These are phyloP conservation scores for Dendrobium chrysotoxum DNA, from an alignment of 106 monocot species.

Conservation along the genomic window DNA sequence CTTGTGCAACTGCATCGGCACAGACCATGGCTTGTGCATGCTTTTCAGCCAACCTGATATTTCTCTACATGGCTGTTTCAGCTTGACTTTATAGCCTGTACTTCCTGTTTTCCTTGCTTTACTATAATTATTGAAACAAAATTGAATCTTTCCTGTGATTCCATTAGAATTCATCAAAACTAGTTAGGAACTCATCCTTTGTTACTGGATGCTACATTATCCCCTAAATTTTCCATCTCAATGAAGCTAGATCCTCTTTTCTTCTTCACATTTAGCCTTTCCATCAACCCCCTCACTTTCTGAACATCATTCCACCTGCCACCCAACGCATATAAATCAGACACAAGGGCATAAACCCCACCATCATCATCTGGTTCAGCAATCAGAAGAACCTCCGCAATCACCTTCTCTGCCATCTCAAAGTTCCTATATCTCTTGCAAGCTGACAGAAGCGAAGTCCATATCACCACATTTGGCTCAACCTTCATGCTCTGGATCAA, in stretches of 20 bases:
- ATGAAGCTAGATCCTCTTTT: slow-evolving; percentile 43
- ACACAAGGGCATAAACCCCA: slow-evolving; percentile 52
- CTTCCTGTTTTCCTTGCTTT: not conserved
- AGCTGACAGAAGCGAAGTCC: slow-evolving; percentile 41
- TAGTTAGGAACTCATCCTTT: not conserved
- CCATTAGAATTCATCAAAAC: not conserved
- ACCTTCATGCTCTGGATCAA: slow-evolving; percentile 48
- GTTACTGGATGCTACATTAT: not conserved
- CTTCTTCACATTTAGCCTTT: slow-evolving; percentile 36
- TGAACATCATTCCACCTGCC: slow-evolving; percentile 58
- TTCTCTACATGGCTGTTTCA: not conserved
- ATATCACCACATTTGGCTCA: slow-evolving; percentile 59
- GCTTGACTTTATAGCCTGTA: not conserved
- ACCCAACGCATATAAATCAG: slow-evolving; percentile 63
- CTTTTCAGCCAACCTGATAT: not conserved
- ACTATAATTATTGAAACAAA: not conserved
- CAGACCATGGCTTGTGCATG: not conserved
- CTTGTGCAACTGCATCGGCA: not conserved
- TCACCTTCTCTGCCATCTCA: slow-evolving; percentile 45
- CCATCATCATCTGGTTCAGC: slow-evolving; percentile 32
- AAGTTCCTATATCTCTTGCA: slow-evolving; percentile 59
- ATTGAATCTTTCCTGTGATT: not conserved
- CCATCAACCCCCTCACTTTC: slow-evolving; percentile 54
- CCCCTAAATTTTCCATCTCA: slow-evolving; percentile 6
- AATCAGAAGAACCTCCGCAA: slow-evolving; percentile 29